phyloP scores from a whole-genome alignment of 106 monocot genomes.

The Gastrodia elata region DNA sequence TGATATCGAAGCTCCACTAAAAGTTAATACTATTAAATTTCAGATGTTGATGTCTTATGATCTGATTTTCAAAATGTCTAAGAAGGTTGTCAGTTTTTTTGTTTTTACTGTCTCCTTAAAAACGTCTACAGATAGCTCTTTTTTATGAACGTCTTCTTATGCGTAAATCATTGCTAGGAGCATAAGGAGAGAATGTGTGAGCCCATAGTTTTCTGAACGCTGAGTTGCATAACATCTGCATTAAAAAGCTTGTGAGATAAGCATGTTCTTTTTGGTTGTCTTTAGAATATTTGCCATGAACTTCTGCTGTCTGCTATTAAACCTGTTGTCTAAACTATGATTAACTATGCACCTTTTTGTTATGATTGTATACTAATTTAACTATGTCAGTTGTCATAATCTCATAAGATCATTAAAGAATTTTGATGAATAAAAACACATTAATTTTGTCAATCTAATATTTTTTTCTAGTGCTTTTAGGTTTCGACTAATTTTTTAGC shows the following conservation, averaged over 20 bases:
- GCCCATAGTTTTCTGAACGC: background rate
- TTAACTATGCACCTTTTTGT: background rate
- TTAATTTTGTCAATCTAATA: no score
- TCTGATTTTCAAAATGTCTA: background rate
- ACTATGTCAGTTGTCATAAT: background rate
- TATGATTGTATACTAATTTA: background rate
- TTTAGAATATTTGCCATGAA: background rate
- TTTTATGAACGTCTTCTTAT: no score
- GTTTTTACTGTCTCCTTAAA: background rate
- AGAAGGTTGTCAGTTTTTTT: background rate
- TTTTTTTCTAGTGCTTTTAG: no score
- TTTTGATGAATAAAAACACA: no score
- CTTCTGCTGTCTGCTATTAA: background rate
- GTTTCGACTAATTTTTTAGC: no score
- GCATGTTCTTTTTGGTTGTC: background rate
- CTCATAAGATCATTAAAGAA: no score
- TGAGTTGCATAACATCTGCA: background rate
- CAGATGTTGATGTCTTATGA: background rate
- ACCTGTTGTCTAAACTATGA: background rate
- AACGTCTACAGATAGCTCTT: background rate
- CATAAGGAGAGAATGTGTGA: background rate
- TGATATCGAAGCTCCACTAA: background rate
- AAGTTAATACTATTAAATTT: background rate
- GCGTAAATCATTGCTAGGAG: slow-evolving; percentile 1
- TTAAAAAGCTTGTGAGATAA: background rate